A percentile compares a stretch with the other conserved stretches of the same genome.
Evolutionary conservation across 2,329 filamentous ascomycete genomes (phyloP).

Genomic region (Elsinoe perseae): DNA sequence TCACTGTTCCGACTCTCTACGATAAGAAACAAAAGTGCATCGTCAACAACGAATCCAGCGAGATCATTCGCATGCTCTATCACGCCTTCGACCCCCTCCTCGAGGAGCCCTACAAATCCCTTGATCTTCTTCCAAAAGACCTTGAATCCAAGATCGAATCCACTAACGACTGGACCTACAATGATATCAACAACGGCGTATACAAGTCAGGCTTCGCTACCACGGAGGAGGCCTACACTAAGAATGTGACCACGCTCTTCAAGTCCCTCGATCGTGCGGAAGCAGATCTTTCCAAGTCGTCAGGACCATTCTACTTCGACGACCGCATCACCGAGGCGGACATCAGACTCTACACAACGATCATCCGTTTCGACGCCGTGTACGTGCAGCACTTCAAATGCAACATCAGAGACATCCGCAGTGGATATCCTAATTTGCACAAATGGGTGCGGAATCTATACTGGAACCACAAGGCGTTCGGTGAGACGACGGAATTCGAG

Average conservation of each 20-base stretch:
- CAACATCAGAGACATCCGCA: slow-evolving; percentile 77
- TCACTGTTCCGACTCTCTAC: slow-evolving; percentile 76
- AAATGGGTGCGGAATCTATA: slow-evolving; percentile 76
- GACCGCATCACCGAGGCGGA: slow-evolving; percentile 43
- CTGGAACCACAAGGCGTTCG: slow-evolving; percentile 73
- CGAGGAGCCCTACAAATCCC: slow-evolving; percentile 33
- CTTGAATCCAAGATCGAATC: slow-evolving; percentile 40
- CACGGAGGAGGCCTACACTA: slow-evolving; percentile 44
- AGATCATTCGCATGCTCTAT: slow-evolving; percentile 83
- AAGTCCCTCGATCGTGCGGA: slow-evolving; percentile 43
- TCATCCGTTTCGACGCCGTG: slow-evolving; percentile 52
- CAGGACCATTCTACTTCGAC: slow-evolving; percentile 42
- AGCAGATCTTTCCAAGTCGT: slow-evolving; percentile 33
- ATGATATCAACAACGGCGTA: slow-evolving; percentile 33
- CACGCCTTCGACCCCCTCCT: slow-evolving; percentile 59
- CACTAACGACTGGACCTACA: slow-evolving; percentile 47
- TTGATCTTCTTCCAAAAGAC: slow-evolving; percentile 40
- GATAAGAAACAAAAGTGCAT: slow-evolving; percentile 60
- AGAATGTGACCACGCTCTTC: slow-evolving; percentile 41
- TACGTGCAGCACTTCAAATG: slow-evolving; percentile 61
- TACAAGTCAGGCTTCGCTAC: slow-evolving; percentile 48
- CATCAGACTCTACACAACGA: slow-evolving; percentile 50
- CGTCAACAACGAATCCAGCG: slow-evolving; percentile 80
- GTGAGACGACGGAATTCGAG: slow-evolving; percentile 78
- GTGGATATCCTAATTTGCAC: slow-evolving; percentile 74